These are phyloP conservation scores for Cephaloascus fragrans DNA, from an alignment of 805 yeast genomes.

Conservation along the genomic window DNA sequence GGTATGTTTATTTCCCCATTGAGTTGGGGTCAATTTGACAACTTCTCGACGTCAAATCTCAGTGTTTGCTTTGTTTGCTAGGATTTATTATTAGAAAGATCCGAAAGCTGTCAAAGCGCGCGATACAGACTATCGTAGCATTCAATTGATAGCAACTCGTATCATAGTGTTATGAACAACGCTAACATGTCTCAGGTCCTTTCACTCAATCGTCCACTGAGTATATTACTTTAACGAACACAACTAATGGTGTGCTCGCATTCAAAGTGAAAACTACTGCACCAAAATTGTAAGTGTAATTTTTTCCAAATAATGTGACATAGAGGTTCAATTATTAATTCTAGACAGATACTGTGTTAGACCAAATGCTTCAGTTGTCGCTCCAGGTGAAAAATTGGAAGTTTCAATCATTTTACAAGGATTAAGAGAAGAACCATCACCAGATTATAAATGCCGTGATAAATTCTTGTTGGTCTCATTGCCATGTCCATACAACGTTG, in stretches of 20 bases:
- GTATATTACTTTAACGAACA: constrained; percentile 36
- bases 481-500: constrained; percentile 55
- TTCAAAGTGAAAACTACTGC: constrained; percentile 98
- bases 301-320: too few relatives aligned
- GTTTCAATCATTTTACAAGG: constrained; percentile 86
- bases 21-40: neutral
- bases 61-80: neutral
- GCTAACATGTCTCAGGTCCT: constrained; percentile 50
- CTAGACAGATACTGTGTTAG: constrained; percentile 62
- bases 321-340: neutral
- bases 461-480: constrained; percentile 85
- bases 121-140: constrained; percentile 1
- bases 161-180: too few relatives aligned
- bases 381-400: constrained; percentile 63
- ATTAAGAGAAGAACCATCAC: constrained; percentile 60
- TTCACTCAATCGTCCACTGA: constrained; percentile 66
- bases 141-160: constrained; percentile 5
- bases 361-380: constrained; percentile 81
- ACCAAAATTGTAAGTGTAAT: constrained; percentile 55
- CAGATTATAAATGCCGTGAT: constrained; percentile 76
- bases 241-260: constrained; percentile 50
- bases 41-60: neutral
- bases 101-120: neutral
- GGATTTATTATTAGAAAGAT: neutral
- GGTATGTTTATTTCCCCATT: constrained; percentile 41